Conservation (phyloP, 139 green algal species). For the Nannochloris sp. region DNA sequence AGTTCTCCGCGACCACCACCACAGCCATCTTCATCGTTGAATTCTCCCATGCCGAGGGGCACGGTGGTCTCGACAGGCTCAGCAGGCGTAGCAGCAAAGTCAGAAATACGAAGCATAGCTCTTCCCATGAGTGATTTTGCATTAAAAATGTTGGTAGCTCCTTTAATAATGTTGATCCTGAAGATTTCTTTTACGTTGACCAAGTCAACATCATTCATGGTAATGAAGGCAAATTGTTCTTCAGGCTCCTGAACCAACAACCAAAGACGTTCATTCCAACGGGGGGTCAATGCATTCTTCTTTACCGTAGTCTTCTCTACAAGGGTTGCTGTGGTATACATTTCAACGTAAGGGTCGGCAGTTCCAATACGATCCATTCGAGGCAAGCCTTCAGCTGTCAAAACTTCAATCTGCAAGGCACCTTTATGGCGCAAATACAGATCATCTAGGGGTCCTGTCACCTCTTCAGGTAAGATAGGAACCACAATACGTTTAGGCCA, state of each 20-base stretch:
- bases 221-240: slow-evolving; percentile 30
- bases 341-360: slow-evolving; percentile 31
- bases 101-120: slow-evolving; percentile 17
- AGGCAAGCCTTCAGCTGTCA: slow-evolving; percentile 30
- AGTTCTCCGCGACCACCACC: slow-evolving; percentile 33
- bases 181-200: slow-evolving; percentile 53
- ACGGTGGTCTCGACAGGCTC: slow-evolving; percentile 15
- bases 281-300: slow-evolving; percentile 29
- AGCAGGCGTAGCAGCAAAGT: slow-evolving; percentile 13
- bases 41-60: slow-evolving; percentile 34
- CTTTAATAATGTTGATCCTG: slow-evolving; percentile 44
- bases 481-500: slow-evolving; percentile 58
- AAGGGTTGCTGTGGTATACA: slow-evolving; percentile 15
- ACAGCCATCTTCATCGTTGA: slow-evolving; percentile 26
- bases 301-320: slow-evolving; percentile 25
- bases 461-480: slow-evolving; percentile 36
- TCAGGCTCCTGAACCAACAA: slow-evolving; percentile 51
- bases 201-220: slow-evolving; percentile 63
- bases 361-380: slow-evolving; percentile 36
- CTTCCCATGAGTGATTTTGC: slow-evolving; percentile 33
- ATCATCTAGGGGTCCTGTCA: slow-evolving; percentile 41
- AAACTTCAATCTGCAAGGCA: slow-evolving; percentile 33
- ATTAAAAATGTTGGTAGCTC: slow-evolving; percentile 28
- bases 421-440: slow-evolving; percentile 43
- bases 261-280: slow-evolving; percentile 39